Evolutionary conservation across 1,139 yeast genomes (phyloP).

Genomic region (Petasospora rhodanensis): DNA sequence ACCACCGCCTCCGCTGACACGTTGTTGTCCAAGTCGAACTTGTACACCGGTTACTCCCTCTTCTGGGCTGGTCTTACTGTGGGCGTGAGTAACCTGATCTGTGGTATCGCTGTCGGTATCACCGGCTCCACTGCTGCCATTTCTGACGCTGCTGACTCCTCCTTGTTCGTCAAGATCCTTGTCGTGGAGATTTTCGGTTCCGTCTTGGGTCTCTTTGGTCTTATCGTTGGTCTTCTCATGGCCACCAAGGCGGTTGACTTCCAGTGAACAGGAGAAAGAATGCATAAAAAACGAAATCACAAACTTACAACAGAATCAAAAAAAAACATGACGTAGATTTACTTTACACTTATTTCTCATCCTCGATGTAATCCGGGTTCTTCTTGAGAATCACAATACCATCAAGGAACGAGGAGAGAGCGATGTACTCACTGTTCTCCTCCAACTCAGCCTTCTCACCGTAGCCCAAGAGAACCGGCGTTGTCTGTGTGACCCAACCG

Average conservation of each 20-base stretch:
- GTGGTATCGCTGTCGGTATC: slow-evolving; percentile 97
- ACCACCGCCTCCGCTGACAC: slow-evolving; percentile 60
- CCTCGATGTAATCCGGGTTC: slow-evolving; percentile 80
- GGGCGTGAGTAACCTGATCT: slow-evolving; percentile 85
- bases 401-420: slow-evolving; percentile 78
- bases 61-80: slow-evolving; percentile 99
- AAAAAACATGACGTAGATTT: background rate
- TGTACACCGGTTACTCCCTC: slow-evolving; percentile 89
- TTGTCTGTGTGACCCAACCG: slow-evolving; percentile 98
- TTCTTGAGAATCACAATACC: slow-evolving; percentile 91
- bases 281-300: background rate
- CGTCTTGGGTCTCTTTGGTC: slow-evolving; percentile 88
- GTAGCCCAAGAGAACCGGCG: slow-evolving; percentile 88
- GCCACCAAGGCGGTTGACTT: slow-evolving; percentile 93
- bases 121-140: slow-evolving; percentile 98
- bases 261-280: slow-evolving; percentile 21
- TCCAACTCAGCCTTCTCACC: slow-evolving; percentile 98
- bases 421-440: slow-evolving; percentile 79
- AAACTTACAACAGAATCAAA: background rate
- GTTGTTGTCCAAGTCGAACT: slow-evolving; percentile 73
- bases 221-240: slow-evolving; percentile 95
- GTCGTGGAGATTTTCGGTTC: slow-evolving; percentile 98
- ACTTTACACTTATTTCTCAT: slow-evolving; percentile 27
- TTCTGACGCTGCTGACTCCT: slow-evolving; percentile 95
- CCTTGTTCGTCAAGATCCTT: slow-evolving; percentile 90